These are phyloP conservation scores for Trichoderma virens DNA, from an alignment of 495 filamentous ascomycete genomes.

Conservation along the genomic window DNA sequence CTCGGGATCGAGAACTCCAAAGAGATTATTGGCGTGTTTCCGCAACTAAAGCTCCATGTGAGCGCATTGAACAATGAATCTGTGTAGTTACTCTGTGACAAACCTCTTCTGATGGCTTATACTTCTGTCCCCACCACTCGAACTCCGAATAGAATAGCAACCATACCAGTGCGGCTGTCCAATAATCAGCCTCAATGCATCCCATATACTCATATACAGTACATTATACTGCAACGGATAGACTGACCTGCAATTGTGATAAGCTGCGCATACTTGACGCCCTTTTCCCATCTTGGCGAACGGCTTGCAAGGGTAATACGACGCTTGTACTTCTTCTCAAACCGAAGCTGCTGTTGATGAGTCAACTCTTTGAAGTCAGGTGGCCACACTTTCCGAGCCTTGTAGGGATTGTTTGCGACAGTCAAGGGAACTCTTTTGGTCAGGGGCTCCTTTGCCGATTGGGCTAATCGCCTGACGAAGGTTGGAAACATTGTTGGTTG, in stretches of 20 bases:
- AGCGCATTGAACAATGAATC: background rate
- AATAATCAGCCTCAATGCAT: background rate
- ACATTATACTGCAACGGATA: background rate
- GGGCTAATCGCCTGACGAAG: constrained; percentile 29
- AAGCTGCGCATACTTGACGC: constrained; percentile 62
- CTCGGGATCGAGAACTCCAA: constrained; percentile 21
- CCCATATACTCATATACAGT: background rate
- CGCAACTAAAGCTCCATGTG: constrained; percentile 18
- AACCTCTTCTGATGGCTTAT: constrained; percentile 14
- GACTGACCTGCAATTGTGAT: constrained; percentile 54
- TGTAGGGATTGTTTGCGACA: constrained; percentile 47
- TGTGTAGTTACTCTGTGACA: background rate
- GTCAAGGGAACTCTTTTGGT: constrained; percentile 6
- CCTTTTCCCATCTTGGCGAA: constrained; percentile 67
- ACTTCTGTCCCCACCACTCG: constrained; percentile 11
- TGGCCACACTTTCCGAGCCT: constrained; percentile 84
- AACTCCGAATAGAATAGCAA: constrained; percentile 12
- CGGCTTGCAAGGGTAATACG: constrained; percentile 63
- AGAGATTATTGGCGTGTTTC: constrained; percentile 17
- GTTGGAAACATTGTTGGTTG: constrained; percentile 32
- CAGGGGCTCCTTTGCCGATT: background rate
- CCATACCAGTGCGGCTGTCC: constrained; percentile 7
- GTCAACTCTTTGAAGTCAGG: constrained; percentile 81
- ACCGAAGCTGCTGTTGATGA: constrained; percentile 74
- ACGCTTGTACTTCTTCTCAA: constrained; percentile 68